phyloP scores from a whole-genome alignment of 306 rosid genomes.

The Vicia faba region DNA sequence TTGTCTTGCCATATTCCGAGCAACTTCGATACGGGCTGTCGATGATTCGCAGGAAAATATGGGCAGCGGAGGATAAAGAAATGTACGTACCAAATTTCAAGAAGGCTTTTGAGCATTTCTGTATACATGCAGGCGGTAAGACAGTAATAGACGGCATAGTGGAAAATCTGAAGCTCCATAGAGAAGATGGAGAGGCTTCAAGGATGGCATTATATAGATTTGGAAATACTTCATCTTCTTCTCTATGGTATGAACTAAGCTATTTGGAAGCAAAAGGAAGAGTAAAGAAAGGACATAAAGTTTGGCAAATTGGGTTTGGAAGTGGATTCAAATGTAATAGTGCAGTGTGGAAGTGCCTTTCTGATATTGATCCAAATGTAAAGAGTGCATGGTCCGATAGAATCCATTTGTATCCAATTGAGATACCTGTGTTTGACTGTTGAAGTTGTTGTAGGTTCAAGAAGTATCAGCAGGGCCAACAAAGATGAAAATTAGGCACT shows the following conservation, averaged over 20 bases:
- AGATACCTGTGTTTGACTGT: constrained; percentile 38
- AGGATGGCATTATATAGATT: constrained; percentile 77
- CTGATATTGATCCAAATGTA: constrained; percentile 50
- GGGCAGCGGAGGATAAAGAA: constrained; percentile 33
- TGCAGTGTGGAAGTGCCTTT: constrained; percentile 69
- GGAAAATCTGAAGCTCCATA: constrained; percentile 53
- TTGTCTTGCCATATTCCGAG: constrained; percentile 70
- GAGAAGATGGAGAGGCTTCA: constrained; percentile 71
- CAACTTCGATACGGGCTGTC: constrained; percentile 48
- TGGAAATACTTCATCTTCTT: constrained; percentile 75
- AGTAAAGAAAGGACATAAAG: constrained; percentile 58
- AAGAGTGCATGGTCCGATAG: constrained; percentile 69
- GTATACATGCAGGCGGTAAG: constrained; percentile 83
- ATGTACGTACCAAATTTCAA: constrained; percentile 58
- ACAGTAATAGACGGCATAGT: constrained; percentile 62
- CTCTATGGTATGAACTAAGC: constrained; percentile 66
- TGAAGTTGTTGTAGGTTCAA: constrained; percentile 29
- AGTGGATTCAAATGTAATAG: constrained; percentile 77
- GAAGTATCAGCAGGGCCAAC: constrained; percentile 6
- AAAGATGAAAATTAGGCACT: constrained; percentile 9
- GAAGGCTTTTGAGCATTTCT: constrained; percentile 69
- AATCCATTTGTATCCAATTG: constrained; percentile 59
- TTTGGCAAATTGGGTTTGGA: constrained; percentile 77
- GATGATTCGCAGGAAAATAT: constrained; percentile 43
- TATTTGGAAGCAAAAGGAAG: constrained; percentile 71